phyloP scores from a whole-genome alignment of 1,284 basidiomycete genomes.

The Tilletia horrida region DNA sequence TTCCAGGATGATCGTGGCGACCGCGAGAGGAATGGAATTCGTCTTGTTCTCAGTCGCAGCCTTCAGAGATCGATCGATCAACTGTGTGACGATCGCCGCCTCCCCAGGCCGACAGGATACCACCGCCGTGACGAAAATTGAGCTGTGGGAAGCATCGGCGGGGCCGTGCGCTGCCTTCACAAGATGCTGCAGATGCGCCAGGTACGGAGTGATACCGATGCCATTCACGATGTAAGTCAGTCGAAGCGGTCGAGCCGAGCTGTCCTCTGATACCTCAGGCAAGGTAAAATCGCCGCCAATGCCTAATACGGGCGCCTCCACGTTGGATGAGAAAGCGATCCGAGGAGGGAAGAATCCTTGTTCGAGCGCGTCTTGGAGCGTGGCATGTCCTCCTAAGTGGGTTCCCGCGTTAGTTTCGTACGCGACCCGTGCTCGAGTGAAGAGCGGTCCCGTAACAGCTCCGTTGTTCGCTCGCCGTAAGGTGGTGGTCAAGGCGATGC shows the following conservation, averaged over 20 bases:
- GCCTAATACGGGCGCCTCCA: constrained; percentile 1
- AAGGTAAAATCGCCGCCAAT: constrained; percentile 15
- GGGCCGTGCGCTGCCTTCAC: not conserved
- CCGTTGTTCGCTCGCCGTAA: constrained; percentile 26
- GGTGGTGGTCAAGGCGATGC: constrained; percentile 20
- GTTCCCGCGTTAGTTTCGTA: not conserved
- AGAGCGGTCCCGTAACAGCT: constrained; percentile 26
- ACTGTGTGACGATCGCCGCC: not conserved
- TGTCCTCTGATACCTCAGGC: not conserved
- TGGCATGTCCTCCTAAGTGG: not conserved
- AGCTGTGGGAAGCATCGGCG: not conserved
- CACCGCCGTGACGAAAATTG: not conserved
- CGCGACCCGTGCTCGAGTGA: constrained; percentile 16
- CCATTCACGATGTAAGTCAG: constrained; percentile 20
- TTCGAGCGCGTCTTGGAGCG: not conserved
- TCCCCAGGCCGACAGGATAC: constrained; percentile 7
- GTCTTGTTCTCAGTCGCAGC: not conserved
- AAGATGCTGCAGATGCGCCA: constrained; percentile 18
- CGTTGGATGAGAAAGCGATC: not conserved
- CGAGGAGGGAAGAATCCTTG: not conserved
- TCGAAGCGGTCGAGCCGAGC: not conserved
- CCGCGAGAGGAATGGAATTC: not conserved
- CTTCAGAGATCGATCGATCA: not conserved
- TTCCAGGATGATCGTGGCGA: not conserved
- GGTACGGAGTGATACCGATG: constrained; percentile 24